Evolutionary conservation across 495 filamentous ascomycete genomes (phyloP), one percentile per base, ranked within the genome.

Genomic region (Aspergillus sclerotiicarbonarius): DNA sequence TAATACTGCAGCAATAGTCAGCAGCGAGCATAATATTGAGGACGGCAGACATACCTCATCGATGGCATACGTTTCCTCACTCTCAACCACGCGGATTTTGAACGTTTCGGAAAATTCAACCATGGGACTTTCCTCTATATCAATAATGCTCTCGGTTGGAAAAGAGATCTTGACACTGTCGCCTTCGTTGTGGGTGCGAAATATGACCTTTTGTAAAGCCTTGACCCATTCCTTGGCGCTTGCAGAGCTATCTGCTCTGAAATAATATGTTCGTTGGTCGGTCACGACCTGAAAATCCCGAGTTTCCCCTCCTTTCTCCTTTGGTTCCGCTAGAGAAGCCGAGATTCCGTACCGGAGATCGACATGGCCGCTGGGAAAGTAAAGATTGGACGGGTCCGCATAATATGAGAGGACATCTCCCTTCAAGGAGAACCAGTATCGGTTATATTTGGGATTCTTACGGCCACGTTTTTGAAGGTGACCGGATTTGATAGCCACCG

Each of bases 211-310:
- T 62, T 96, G 94, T 20, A 98, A 77, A 39, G 90, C 82, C 70
- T 94, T 95, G 41, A 98, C 93, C 94, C 94, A 98, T 79, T 98
- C 95, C 67, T 92, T 96, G 6, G 94, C 94, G 71, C 89, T 96
- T 32, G 86, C 75, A 16, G 83, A 77, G 64, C 91, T 97, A 65
- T 98, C 95, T 21, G 95, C 94, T 65, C 86, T 83, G 75, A 98
- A 96, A 63, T 90, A 82, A 66, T 94, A 96, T 6, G 84, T 90
- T 49, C 90, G 81, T 60, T 96, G 84, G 65, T 94, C 81, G 0
- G 92, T 97, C 15, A 84, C 85, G 43, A 98, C 85, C 8, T 86
- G 81, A 62, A 98, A 97, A 57, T 87, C 80, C 20, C 83, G 79
- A 20, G 77, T 80, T 13, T 94, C 90, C 54, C 82, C 82, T 33